phyloP scores from a whole-genome alignment of 257 asterid species.

The Solanum appendiculatum region DNA sequence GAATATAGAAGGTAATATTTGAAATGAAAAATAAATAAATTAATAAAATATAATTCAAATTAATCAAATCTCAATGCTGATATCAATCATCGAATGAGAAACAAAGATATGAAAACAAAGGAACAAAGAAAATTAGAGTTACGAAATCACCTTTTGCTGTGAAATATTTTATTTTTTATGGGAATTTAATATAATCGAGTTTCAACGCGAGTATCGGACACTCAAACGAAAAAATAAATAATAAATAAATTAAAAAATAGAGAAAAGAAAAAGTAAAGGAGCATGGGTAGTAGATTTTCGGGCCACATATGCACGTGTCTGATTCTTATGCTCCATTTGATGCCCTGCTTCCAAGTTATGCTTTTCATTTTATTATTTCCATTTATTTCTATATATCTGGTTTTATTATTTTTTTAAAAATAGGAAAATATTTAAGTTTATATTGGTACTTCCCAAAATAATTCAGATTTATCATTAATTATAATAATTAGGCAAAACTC shows the following conservation, averaged over 20 bases:
- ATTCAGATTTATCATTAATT: neutral
- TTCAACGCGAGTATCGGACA: neutral
- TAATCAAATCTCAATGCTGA: neutral
- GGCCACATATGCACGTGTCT: slow-evolving; percentile 21
- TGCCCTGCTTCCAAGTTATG: neutral
- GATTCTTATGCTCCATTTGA: neutral
- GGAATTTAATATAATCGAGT: neutral
- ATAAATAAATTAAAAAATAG: neutral
- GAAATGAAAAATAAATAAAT: neutral
- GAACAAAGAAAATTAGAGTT: neutral
- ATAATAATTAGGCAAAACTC: neutral
- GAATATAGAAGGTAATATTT: neutral
- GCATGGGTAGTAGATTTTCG: slow-evolving; percentile 15
- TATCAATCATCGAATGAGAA: neutral
- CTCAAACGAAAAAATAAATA: neutral
- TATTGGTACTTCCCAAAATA: neutral
- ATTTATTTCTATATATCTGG: neutral
- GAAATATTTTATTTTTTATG: neutral
- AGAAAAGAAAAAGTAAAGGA: neutral
- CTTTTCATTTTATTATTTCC: neutral
- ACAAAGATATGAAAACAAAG: neutral
- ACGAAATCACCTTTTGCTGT: neutral
- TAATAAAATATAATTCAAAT: neutral
- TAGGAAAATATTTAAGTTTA: neutral
- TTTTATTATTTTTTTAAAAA: neutral